Percentiles rank a stretch among this genome's conserved stretches.
Evolutionary conservation across 441 rosid genomes (phyloP).

Genomic region (Syzygium syzygioides): DNA sequence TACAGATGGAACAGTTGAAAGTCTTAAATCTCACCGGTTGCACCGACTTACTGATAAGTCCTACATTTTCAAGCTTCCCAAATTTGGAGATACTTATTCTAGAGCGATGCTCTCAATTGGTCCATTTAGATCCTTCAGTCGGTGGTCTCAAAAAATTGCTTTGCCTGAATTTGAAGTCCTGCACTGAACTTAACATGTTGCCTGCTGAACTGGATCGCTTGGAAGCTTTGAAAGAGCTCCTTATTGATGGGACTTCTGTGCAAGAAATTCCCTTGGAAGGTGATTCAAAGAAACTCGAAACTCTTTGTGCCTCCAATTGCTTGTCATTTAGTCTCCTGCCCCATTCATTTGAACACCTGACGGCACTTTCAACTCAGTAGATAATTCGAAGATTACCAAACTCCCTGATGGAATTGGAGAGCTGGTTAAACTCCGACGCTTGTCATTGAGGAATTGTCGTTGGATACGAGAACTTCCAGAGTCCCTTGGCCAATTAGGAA

Average conservation of each 20-base stretch:
- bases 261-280: background rate
- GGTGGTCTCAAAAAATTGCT: background rate
- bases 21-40: background rate
- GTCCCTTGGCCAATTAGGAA: background rate
- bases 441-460: background rate
- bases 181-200: background rate
- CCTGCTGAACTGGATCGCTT: background rate
- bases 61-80: background rate
- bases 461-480: background rate
- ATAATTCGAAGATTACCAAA: no score
- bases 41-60: background rate
- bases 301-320: no score
- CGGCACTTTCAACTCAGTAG: background rate
- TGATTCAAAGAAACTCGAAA: no score
- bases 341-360: background rate
- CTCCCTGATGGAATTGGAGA: rapidly evolving
- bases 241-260: background rate
- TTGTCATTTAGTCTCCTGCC: no score
- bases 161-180: background rate
- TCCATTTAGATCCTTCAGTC: background rate
- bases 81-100: background rate
- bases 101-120: background rate
- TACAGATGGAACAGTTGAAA: background rate
- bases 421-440: background rate
- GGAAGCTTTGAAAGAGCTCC: background rate